Base-by-base conservation (phyloP, 495 filamentous ascomycete genomes). In the Aspergillus saccharolyticus region DNA sequence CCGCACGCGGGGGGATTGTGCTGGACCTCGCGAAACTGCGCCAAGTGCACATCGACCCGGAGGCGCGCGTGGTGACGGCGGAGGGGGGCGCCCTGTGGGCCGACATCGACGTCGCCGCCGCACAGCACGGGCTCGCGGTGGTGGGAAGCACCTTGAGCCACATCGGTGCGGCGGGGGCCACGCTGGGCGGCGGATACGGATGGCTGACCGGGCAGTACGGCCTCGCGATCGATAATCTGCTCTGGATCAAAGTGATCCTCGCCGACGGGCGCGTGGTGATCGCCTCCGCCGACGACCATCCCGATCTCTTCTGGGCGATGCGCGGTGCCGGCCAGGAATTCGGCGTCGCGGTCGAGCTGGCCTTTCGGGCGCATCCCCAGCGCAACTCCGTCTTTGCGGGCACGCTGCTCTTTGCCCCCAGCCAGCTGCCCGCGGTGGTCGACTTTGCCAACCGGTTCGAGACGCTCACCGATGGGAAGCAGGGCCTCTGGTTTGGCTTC, bases 61-160 rank as follows among this genome's bases (percentile, higher is more conserved):
- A 42, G 30, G 20, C 44, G 17, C 53, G 71, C 51, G 77, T 68
- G 8, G 65, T 81, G 52, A 66, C 65, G 1, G 74, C 67, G 16
- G 63, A 76, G 60, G 81, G 79, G 4, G 81, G 81, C 12, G 63
- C 60, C 44, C 58, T 72, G 3, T 83, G 76, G 78, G 63, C 61
- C 39, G 77, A 83, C 59, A 74, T 85, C 44, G 78, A 84, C 58
- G 59, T 56, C 5, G 78, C 71, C 1, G 67, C 73, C 9, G 71
- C 54, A n/a, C 56, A 71, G 20, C 63, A 76, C 58, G 73, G 73
- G 5, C 69, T 84, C 3, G 81, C 79, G 8, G 75, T 70, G 21
- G 80, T 83, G 17, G 80, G 80, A 2, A 78, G 81, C 10, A 80
- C 76, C 0, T 75, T 82, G 17, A 78, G 79, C 57, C 70, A 80